Conservation (phyloP, 2,329 filamentous ascomycete species). For the Tricladium varicosporioides region DNA sequence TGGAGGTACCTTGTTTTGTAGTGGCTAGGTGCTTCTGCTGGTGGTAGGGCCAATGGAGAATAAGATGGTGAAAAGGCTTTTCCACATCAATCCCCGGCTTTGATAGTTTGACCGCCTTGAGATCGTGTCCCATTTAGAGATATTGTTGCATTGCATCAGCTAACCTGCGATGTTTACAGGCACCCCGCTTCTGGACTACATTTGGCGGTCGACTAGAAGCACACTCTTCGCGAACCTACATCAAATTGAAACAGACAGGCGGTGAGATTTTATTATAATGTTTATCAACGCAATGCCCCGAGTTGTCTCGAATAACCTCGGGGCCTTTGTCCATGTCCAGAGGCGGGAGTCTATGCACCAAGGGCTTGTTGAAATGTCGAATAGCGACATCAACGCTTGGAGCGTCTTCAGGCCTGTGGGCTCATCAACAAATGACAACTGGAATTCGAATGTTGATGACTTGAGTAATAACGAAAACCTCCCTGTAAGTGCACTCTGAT, state of each 20-base stretch:
- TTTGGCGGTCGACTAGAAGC: conserved; percentile 20
- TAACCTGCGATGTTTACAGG: conserved; percentile 13
- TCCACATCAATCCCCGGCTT: conserved; percentile 1
- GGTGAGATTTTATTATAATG: conserved; percentile 31
- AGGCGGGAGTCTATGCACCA: conserved; percentile 24
- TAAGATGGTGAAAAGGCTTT: background rate
- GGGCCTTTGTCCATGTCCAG: conserved; percentile 27
- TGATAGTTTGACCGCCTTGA: conserved; percentile 12
- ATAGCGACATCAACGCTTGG: conserved; percentile 31
- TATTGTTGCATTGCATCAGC: conserved; percentile 21
- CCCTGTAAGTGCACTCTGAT: conserved; percentile 15
- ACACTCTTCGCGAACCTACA: conserved; percentile 25
- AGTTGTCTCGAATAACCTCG: conserved; percentile 28
- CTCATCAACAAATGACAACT: conserved; percentile 15
- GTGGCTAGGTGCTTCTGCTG: background rate
- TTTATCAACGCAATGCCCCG: conserved; percentile 32
- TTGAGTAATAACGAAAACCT: conserved; percentile 24
- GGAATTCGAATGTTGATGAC: conserved; percentile 26
- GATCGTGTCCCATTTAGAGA: conserved; percentile 12
- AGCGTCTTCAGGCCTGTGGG: conserved; percentile 23
- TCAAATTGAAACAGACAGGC: conserved; percentile 21
- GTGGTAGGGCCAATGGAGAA: background rate
- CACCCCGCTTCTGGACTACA: conserved; percentile 21
- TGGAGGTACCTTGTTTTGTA: background rate
- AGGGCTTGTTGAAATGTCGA: conserved; percentile 31